Conservation (phyloP, 2,329 filamentous ascomycete species). For the Sordariomycetes sp. region DNA sequence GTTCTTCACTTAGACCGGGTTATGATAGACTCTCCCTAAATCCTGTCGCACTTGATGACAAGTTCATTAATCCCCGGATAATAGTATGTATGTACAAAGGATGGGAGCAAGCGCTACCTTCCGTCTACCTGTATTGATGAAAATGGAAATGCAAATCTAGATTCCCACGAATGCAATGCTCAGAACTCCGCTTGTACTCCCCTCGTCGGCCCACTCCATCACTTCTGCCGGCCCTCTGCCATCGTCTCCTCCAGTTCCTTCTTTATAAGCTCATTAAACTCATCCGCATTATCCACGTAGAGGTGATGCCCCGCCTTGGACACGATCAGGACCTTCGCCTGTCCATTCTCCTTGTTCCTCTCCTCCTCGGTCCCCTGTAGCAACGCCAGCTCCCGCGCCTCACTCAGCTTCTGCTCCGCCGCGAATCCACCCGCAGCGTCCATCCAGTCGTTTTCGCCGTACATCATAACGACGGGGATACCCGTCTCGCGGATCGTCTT, state of each 20-base stretch:
- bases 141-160: background rate
- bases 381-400: conserved; percentile 51
- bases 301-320: conserved; percentile 47
- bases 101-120: background rate
- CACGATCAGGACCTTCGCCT: conserved; percentile 73
- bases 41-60: no score
- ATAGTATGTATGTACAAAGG: background rate
- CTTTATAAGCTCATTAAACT: conserved; percentile 42
- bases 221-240: conserved; percentile 11
- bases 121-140: background rate
- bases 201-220: background rate
- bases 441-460: conserved; percentile 99
- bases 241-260: conserved; percentile 43
- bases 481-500: conserved; percentile 43
- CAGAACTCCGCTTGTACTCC: background rate
- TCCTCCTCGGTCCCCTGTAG: conserved; percentile 56
- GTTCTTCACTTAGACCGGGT: no score
- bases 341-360: conserved; percentile 61
- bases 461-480: conserved; percentile 83
- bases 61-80: background rate
- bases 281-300: conserved; percentile 48
- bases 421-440: conserved; percentile 78
- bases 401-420: conserved; percentile 67
- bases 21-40: no score
- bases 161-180: background rate